phyloP scores from a whole-genome alignment of 345 rosid genomes.

The Populus alba region DNA sequence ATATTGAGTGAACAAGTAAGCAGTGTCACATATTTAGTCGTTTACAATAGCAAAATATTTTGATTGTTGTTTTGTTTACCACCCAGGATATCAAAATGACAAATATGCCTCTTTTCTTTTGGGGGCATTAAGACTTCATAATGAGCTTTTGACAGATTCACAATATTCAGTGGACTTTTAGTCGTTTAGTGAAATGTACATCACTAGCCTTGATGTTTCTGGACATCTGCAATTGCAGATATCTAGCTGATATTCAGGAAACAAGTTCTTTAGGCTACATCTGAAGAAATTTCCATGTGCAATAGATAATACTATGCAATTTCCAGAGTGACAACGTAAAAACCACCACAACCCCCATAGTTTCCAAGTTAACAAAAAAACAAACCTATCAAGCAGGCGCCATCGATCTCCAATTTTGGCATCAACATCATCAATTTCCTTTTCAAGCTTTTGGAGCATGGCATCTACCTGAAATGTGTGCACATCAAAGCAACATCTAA shows the following conservation, averaged over 20 bases:
- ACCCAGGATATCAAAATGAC: background rate
- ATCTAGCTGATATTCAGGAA: background rate
- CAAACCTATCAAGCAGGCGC: constrained; percentile 87
- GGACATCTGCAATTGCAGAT: background rate
- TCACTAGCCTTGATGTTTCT: background rate
- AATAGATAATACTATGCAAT: too few species aligned
- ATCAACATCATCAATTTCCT: constrained; percentile 96
- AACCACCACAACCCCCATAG: background rate
- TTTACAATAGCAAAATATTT: background rate
- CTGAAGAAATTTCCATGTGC: background rate
- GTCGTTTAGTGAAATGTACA: background rate
- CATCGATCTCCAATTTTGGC: constrained; percentile 91
- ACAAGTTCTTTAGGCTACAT: background rate
- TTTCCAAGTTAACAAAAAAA: constrained; percentile 7
- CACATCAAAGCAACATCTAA: constrained; percentile 3
- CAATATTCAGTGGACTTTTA: background rate
- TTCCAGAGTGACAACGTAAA: constrained; percentile 4
- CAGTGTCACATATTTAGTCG: background rate
- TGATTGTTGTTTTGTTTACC: background rate
- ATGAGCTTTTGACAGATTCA: background rate
- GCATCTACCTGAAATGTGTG: constrained; percentile 63
- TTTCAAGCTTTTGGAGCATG: constrained; percentile 95
- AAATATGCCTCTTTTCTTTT: background rate
- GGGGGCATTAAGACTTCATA: background rate
- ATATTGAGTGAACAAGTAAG: background rate